These are phyloP conservation scores for Saccharomyces eubayanus DNA, from an alignment of 805 yeast genomes.

Conservation along the genomic window DNA sequence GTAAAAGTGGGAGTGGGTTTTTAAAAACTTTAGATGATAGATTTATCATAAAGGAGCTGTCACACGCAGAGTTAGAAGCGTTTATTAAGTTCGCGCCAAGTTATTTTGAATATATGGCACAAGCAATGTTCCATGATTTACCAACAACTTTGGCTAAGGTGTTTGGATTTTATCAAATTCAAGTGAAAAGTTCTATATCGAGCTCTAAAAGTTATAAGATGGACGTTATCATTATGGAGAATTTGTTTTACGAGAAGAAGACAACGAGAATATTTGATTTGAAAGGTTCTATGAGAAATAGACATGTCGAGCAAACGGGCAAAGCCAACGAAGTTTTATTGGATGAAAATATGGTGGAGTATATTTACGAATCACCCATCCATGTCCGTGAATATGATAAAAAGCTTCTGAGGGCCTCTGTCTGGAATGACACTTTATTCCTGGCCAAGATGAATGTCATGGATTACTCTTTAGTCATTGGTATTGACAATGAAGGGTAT, in stretches of 20 bases:
- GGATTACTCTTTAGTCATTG: slow-evolving; percentile 95
- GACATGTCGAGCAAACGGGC: slow-evolving; percentile 96
- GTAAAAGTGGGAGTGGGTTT: slow-evolving; percentile 92
- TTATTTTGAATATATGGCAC: slow-evolving; percentile 91
- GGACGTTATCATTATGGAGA: slow-evolving; percentile 94
- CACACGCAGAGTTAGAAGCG: slow-evolving; percentile 83
- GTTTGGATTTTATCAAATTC: slow-evolving; percentile 92
- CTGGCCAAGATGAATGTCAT: slow-evolving; percentile 95
- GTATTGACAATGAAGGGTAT: slow-evolving; percentile 62
- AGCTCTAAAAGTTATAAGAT: slow-evolving; percentile 65
- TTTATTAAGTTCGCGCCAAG: slow-evolving; percentile 94
- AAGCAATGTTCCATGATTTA: slow-evolving; percentile 86
- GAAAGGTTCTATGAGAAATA: slow-evolving; percentile 95
- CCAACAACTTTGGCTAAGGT: slow-evolving; percentile 93
- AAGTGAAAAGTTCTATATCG: slow-evolving; percentile 67
- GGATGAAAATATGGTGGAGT: slow-evolving; percentile 98
- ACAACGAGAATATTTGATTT: slow-evolving; percentile 85
- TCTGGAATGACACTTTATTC: slow-evolving; percentile 92
- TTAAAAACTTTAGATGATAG: slow-evolving; percentile 87
- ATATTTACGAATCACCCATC: slow-evolving; percentile 90
- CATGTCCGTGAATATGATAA: slow-evolving; percentile 91
- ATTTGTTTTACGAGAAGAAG: slow-evolving; percentile 74
- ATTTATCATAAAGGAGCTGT: slow-evolving; percentile 79
- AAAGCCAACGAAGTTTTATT: slow-evolving; percentile 86
- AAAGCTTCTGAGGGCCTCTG: slow-evolving; percentile 71